Percentiles rank a stretch among this genome's conserved stretches.
Evolutionary conservation across 208 protist genomes (phyloP).

Genomic region (Acanthamoeba quina): DNA sequence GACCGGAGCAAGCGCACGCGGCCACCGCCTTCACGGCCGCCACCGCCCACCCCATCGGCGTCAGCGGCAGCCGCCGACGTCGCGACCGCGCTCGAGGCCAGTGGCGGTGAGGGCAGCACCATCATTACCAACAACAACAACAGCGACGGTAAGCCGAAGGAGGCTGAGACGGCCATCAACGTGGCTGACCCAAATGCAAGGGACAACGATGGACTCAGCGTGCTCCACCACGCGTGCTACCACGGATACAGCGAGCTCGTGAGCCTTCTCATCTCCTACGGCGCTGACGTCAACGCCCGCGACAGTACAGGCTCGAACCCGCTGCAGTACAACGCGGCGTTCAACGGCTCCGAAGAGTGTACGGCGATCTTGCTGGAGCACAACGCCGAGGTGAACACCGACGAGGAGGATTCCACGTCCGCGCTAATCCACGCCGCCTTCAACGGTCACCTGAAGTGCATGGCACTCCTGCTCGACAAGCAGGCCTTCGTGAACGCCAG

Average conservation of each 20-base stretch:
- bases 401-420: conserved; percentile 4
- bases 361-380: neutral
- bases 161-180: neutral
- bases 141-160: neutral
- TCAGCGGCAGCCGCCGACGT: neutral
- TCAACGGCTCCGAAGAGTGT: conserved; percentile 66
- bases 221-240: conserved; percentile 69
- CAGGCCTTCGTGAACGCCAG: conserved; percentile 34
- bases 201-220: conserved; percentile 43
- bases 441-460: conserved; percentile 45
- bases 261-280: conserved; percentile 49
- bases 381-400: conserved; percentile 43
- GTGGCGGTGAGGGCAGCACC: neutral
- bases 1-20: neutral
- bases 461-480: conserved; percentile 33
- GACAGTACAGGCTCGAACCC: conserved; percentile 51
- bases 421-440: conserved; percentile 61
- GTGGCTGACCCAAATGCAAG: conserved; percentile 41
- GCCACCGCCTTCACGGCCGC: neutral
- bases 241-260: neutral
- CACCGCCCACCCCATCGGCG: too few relatives aligned
- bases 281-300: conserved; percentile 39
- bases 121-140: neutral
- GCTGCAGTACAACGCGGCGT: conserved; percentile 63
- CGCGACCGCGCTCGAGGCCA: neutral